A percentile compares a stretch with the other conserved stretches of the same genome.
phyloP scores from a whole-genome alignment of 2,329 filamentous ascomycete species.

The Talaromyces sp. region DNA sequence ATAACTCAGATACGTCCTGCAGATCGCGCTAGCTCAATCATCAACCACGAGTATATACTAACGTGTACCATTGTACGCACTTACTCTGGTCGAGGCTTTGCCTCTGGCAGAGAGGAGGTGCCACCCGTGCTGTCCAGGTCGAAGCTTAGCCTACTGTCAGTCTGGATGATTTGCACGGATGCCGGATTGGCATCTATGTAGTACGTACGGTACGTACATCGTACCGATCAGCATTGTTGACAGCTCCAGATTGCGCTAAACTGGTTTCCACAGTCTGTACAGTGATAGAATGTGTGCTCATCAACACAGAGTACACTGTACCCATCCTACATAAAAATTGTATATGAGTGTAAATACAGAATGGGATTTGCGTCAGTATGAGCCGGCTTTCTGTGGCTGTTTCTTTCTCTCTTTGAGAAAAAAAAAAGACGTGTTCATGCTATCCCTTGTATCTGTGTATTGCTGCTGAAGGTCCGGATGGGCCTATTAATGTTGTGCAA shows the following conservation, averaged over 20 bases:
- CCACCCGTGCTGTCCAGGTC: neutral
- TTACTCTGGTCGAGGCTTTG: neutral
- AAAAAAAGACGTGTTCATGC: neutral
- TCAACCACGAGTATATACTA: neutral
- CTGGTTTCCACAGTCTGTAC: neutral
- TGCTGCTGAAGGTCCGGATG: neutral
- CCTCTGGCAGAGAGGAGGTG: neutral
- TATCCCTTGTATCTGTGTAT: neutral
- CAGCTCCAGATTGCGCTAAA: neutral
- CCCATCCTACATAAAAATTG: neutral
- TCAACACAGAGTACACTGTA: neutral
- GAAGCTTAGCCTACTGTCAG: neutral
- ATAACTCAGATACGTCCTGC: neutral
- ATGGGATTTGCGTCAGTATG: neutral
- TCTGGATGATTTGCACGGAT: neutral
- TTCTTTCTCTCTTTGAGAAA: neutral
- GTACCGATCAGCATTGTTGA: neutral
- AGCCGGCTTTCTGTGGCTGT: neutral
- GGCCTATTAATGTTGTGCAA: neutral
- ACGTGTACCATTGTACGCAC: neutral
- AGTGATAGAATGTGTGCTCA: neutral
- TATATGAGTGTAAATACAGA: neutral
- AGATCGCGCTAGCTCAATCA: neutral
- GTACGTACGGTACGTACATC: neutral
- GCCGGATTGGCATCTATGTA: neutral